These are phyloP conservation scores for Allantophomopsis cytisporea DNA, from an alignment of 2,329 filamentous ascomycete species.

Conservation along the genomic window DNA sequence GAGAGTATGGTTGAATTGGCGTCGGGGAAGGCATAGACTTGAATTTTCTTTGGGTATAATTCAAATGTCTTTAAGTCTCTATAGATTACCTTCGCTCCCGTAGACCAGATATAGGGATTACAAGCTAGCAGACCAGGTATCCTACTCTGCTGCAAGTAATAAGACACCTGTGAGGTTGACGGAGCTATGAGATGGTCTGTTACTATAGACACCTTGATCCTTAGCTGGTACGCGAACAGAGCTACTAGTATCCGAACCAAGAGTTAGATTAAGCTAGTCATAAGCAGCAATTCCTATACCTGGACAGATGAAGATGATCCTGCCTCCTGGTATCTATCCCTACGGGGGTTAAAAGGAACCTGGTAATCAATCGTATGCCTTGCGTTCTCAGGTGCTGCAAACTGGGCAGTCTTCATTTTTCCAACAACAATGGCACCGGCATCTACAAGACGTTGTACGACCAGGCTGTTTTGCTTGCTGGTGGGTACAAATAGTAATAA, in stretches of 20 bases:
- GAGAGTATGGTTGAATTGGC: too few relatives aligned
- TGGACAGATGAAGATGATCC: conserved; percentile 29
- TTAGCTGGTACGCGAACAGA: conserved; percentile 31
- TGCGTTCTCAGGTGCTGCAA: conserved; percentile 24
- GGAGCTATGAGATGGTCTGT: conserved; percentile 31
- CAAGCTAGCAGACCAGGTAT: too few relatives aligned
- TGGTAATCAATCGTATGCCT: conserved; percentile 31
- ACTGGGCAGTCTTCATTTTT: conserved; percentile 36
- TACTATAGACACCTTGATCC: conserved; percentile 34
- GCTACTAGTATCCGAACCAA: conserved; percentile 35
- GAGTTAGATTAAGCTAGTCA: conserved; percentile 31
- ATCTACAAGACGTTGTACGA: conserved; percentile 39
- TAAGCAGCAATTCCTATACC: conserved; percentile 30
- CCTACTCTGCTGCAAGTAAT: too few relatives aligned
- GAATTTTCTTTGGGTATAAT: conserved; percentile 25
- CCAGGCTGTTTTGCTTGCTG: conserved; percentile 28
- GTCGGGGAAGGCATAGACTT: conserved; percentile 28
- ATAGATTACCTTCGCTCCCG: too few relatives aligned
- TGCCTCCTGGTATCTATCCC: conserved; percentile 32
- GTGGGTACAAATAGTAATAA: conserved; percentile 36
- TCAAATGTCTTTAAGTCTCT: too few relatives aligned
- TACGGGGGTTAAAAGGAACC: conserved; percentile 25
- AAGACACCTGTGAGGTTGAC: too few relatives aligned
- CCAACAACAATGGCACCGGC: conserved; percentile 41
- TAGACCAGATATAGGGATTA: too few relatives aligned